These are phyloP conservation scores for Nevesoporus exiguus DNA, from an alignment of 768 basidiomycete genomes.

Conservation along the genomic window DNA sequence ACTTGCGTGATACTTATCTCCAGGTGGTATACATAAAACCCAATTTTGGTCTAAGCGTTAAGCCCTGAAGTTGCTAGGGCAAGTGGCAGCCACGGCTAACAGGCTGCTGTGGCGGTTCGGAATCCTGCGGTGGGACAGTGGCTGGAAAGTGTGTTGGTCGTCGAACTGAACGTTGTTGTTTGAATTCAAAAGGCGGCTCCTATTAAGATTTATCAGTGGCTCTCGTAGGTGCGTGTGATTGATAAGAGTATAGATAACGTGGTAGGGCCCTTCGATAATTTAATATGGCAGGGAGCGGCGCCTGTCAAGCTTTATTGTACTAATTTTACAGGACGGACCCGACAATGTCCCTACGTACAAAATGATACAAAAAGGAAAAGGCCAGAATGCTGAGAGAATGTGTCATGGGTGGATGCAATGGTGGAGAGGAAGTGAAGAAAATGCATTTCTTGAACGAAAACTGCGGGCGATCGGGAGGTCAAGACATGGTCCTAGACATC, in stretches of 20 bases:
- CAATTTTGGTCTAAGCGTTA: neutral
- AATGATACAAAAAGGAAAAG: constrained; percentile 6
- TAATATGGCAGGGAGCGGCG: neutral
- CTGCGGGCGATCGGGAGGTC: neutral
- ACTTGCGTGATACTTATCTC: constrained; percentile 13
- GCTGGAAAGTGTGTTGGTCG: neutral
- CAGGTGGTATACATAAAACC: neutral
- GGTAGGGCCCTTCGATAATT: neutral
- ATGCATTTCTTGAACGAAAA: constrained; percentile 12
- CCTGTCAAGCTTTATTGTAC: constrained; percentile 3
- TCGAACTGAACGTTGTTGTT: constrained; percentile 2
- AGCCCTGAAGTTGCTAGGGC: neutral
- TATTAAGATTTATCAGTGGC: neutral
- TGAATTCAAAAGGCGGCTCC: constrained; percentile 4
- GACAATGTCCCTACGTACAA: neutral
- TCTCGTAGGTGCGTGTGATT: neutral
- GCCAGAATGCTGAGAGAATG: constrained; percentile 4
- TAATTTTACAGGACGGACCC: neutral
- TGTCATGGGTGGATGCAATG: neutral
- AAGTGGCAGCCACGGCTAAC: neutral
- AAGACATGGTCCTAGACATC: neutral
- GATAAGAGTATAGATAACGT: neutral
- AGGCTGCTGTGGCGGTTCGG: neutral
- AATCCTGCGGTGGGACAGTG: neutral
- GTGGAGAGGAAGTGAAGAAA: neutral